phyloP scores from a whole-genome alignment of 1,284 basidiomycete genomes.

The Pseudozyma thailandica region DNA sequence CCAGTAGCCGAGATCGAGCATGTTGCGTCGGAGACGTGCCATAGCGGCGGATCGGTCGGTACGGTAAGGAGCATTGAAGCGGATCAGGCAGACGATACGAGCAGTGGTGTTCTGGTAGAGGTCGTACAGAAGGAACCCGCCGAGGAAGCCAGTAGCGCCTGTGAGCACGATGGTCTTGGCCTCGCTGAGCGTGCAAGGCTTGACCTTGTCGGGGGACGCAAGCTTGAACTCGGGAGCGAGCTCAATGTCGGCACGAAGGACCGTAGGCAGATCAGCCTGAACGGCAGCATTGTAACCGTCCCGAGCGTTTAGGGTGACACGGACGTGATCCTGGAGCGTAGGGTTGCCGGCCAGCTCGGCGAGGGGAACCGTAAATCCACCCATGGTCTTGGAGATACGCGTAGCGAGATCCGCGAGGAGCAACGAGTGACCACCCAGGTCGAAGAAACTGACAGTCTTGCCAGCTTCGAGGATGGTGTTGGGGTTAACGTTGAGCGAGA shows the following conservation, averaged over 20 bases:
- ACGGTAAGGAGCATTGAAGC: constrained; percentile 62
- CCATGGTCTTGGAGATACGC: constrained; percentile 59
- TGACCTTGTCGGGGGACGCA: constrained; percentile 16
- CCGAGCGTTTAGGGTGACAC: constrained; percentile 52
- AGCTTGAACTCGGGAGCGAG: constrained; percentile 61
- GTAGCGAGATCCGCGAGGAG: constrained; percentile 63
- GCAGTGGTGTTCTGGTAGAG: constrained; percentile 63
- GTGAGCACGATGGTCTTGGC: constrained; percentile 65
- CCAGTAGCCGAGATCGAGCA: constrained; percentile 67
- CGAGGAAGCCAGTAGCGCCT: constrained; percentile 68
- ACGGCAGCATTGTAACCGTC: constrained; percentile 65
- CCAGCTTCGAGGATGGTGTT: constrained; percentile 50
- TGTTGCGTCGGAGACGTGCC: constrained; percentile 64
- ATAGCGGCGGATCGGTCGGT: constrained; percentile 63
- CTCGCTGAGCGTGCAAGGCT: constrained; percentile 42
- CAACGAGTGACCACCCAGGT: constrained; percentile 67
- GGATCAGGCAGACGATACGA: constrained; percentile 66
- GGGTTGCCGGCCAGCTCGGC: constrained; percentile 58
- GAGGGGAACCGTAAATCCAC: constrained; percentile 64
- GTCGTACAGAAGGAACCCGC: constrained; percentile 64
- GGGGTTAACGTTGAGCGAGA: constrained; percentile 59
- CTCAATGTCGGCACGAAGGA: constrained; percentile 57
- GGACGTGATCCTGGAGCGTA: constrained; percentile 62
- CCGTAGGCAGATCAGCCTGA: constrained; percentile 66
- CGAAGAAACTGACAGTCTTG: constrained; percentile 60